Evolutionary conservation across 192 early-diverging fungal genomes (phyloP), one percentile per base, ranked within the genome.

Genomic region (Bifiguratus adelaidae): DNA sequence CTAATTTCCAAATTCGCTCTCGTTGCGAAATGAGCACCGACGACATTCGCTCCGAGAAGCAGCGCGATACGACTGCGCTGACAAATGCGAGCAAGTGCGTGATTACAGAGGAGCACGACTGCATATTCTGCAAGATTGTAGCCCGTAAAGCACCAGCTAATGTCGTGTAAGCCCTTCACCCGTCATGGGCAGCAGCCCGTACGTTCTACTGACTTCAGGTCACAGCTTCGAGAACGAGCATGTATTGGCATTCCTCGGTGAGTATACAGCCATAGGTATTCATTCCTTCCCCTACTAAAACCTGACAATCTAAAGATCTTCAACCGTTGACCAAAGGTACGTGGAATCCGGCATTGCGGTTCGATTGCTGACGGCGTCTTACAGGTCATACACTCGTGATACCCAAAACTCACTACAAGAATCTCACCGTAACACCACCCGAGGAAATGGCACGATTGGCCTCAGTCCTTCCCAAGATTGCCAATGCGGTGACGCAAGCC

Each of bases 51-150:
- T n/a, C n/a, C n/a, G n/a, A n/a, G n/a, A n/a, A n/a, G n/a, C n/a
- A n/a, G n/a, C n/a, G n/a, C n/a, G n/a, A n/a, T n/a, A n/a, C n/a
- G n/a, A n/a, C n/a, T n/a, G n/a, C n/a, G n/a, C n/a, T n/a, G n/a
- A n/a, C n/a, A n/a, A n/a, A n/a, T n/a, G n/a, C n/a, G n/a, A n/a
- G n/a, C n/a, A n/a, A n/a, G n/a, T n/a, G n/a, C n/a, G n/a, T n/a
- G n/a, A n/a, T n/a, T n/a, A n/a, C n/a, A n/a, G n/a, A 30, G 8
- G 44, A 45, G 13, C 23, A 51, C 23, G 27, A 51, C 24, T 51
- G 49, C 49, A 51, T 41, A 5, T 51, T 51, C n/a, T 51, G 49
- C 49, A 51, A 51, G 28, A 51, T 51, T 29, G 49, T 16, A 3
- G 18, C 19, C 3, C 23, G 30, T 3, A 37, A 51, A 7, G 23